Conservation (phyloP, 805 yeast species). For the Kluyveromyces dobzhanskii region DNA sequence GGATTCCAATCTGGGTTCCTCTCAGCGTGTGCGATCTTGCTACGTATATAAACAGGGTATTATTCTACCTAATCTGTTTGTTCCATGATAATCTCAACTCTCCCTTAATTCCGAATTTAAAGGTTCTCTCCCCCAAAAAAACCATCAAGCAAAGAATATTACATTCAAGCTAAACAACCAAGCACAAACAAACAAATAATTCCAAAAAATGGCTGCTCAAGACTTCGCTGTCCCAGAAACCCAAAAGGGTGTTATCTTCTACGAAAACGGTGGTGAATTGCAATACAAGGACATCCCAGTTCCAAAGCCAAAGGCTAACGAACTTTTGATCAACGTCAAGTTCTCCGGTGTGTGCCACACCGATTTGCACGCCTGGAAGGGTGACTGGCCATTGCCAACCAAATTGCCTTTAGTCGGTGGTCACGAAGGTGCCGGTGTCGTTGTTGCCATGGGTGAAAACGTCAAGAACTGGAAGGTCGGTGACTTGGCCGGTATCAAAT, state of each 20-base stretch:
- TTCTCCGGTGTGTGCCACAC: slow-evolving; percentile 94
- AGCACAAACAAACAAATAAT: no score
- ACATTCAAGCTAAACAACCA: no score
- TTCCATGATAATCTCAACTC: no score
- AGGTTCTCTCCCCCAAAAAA: no score
- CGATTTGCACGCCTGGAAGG: slow-evolving; percentile 89
- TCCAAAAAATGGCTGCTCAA: slow-evolving; percentile 23
- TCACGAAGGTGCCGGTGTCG: slow-evolving; percentile 65
- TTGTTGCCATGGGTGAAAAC: slow-evolving; percentile 49
- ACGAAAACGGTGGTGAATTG: slow-evolving; percentile 55
- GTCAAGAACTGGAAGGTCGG: slow-evolving; percentile 54
- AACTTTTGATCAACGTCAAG: slow-evolving; percentile 71
- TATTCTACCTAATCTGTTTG: no score
- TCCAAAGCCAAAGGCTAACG: slow-evolving; percentile 69
- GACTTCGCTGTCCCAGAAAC: slow-evolving; percentile 47
- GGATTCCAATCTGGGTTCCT: no score
- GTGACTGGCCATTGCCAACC: slow-evolving; percentile 79
- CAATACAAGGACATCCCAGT: slow-evolving; percentile 69
- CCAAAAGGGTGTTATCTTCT: slow-evolving; percentile 66
- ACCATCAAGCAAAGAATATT: no score
- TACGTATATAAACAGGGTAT: no score
- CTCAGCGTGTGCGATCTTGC: no score
- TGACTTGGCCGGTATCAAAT: slow-evolving; percentile 57
- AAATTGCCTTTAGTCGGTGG: slow-evolving; percentile 58
- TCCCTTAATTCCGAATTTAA: no score